Evolutionary conservation across 306 rosid species (phyloP), one percentile per base, ranked within the genome.

Genomic region (Betula pendula): DNA sequence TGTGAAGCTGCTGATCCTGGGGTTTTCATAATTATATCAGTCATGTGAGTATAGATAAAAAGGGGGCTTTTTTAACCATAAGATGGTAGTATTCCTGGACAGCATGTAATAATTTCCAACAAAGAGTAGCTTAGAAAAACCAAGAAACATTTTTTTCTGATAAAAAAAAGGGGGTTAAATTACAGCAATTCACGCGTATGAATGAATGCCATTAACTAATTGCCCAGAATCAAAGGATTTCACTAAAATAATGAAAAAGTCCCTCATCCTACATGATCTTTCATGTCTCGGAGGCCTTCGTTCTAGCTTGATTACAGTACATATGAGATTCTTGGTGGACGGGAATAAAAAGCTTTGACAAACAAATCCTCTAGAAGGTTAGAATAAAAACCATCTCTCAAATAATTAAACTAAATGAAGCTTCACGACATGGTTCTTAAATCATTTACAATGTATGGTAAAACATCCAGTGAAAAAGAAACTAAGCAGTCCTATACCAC

Each of bases 11-110:
- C 48, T 38, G 81, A 77, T 49, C 42, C 44, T 1, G 82, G 77
- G 51, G 85, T 80, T 73, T 82, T 80, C 71, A 74, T 78, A 19
- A 83, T 40, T 15, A 88, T 68, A 76, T 80, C 65, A 8, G 80
- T 66, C 17, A 82, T 47, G 50, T 84, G 87, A 44, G 77, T 62
- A 74, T 45, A 79, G 74, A 82, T 58, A 53, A 85, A 75, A 48
- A n/a, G n/a, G n/a, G n/a, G n/a, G 81, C 79, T 44, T 81, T 87
- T 82, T 81, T 85, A 85, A 89, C 77, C 83, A 75, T 81, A 68
- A 91, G 82, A 74, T 79, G 75, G 73, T 86, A 80, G 82, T 89
- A 96, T 7, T 93, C 92, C 85, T 83, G 92, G 50, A 93, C 99
- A 65, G 96, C 98, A 98, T 96, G 93, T 69, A 78, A 79, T 79